Evolutionary conservation across 805 yeast species (phyloP).

Genomic region (Ogataea siamensis): DNA sequence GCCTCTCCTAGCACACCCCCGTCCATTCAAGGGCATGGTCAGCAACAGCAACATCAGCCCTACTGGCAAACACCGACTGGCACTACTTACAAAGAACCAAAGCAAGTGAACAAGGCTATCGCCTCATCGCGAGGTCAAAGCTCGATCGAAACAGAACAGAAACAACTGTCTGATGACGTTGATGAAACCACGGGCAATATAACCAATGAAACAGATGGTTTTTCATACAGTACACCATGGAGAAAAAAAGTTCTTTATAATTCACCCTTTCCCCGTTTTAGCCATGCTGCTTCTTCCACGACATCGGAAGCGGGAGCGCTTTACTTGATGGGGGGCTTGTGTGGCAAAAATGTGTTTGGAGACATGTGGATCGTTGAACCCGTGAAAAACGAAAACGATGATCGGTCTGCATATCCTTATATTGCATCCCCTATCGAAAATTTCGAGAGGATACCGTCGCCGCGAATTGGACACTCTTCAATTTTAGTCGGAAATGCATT

Average conservation of each 20-base stretch:
- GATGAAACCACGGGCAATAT: no score
- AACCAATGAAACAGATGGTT: no score
- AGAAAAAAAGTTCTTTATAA: slow-evolving; percentile 55
- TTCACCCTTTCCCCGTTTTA: slow-evolving; percentile 92
- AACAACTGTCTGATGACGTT: no score
- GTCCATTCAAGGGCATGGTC: no score
- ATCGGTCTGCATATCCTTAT: slow-evolving; percentile 34
- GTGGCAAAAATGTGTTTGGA: slow-evolving; percentile 89
- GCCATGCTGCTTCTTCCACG: slow-evolving; percentile 81
- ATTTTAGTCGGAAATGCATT: slow-evolving; percentile 92
- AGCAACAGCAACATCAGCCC: no score
- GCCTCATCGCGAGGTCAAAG: no score
- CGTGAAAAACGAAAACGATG: slow-evolving; percentile 21
- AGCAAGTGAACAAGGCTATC: no score
- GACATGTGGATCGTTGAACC: slow-evolving; percentile 90
- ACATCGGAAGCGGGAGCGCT: slow-evolving; percentile 79
- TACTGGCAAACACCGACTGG: no score
- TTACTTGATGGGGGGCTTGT: slow-evolving; percentile 91
- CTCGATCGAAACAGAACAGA: no score
- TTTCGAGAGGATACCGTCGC: slow-evolving; percentile 82
- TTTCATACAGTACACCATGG: slow-evolving; percentile 72
- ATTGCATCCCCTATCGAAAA: slow-evolving; percentile 60
- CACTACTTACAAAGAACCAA: no score
- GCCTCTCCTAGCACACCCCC: neutral
- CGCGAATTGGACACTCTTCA: slow-evolving; percentile 94